Base-by-base conservation (phyloP, 805 yeast genomes). In the Starmerella geochares region DNA sequence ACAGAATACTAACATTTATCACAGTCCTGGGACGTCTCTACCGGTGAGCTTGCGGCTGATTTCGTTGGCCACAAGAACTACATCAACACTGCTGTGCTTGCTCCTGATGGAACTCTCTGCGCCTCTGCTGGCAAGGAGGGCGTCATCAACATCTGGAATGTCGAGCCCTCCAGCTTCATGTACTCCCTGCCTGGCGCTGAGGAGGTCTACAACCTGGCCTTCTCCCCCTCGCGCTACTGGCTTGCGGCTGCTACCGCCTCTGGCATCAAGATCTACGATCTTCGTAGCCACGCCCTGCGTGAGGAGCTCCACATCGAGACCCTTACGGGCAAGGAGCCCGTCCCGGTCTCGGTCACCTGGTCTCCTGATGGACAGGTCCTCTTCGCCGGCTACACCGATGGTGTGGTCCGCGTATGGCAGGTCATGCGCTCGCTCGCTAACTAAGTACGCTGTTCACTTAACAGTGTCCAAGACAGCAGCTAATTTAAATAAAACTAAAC, bases 201-300 rank as follows among this genome's bases (percentile, higher is more conserved):
- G 70, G 97, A 90, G 80, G 87, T 92, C 65, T 86, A 86, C 75
- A 94, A 96, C 71, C 80, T 92, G 71, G 95, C 96, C 66, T 92
- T 92, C 95, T 90, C 97, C 73, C 98, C 99, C 77, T 86, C 86
- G 94, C 88, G 98, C 83, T 92, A 86, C 94, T 92, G 98, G 98
- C 84, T 92, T 74, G 90, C 95, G 72, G 98, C 97, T 76, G 97
- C 98, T 70, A 92, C 99, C 66, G 77, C 96, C 62, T 76, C 95
- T 63, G 92, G 96, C 69, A 86, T 92, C 80, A 90, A 88, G 85
- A 82, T 92, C 80, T 92, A 81, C 86, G 86, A 88, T 83, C 82
- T 92, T 73, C 92, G 87, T 78, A 88, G 84, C 76, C 83, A 94
- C 77, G 96, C 88, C 79, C 84, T 92, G 76, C 88, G 85, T 77